These are phyloP conservation scores for Globomyces pollinis-pini DNA, from an alignment of 192 early-diverging fungal genomes.

Conservation along the genomic window DNA sequence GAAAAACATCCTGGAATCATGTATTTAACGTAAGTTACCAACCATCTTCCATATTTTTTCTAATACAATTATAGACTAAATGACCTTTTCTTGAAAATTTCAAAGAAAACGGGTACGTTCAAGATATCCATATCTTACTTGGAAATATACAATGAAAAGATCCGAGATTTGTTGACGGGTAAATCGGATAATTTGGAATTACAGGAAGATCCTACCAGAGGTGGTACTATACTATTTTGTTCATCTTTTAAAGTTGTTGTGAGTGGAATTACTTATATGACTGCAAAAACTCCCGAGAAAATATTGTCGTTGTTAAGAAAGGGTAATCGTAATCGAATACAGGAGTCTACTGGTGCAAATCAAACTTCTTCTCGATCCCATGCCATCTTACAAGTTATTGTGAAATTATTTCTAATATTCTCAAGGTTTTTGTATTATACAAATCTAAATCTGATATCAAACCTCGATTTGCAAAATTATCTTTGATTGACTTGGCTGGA, in stretches of 20 bases:
- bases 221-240: too few relatives aligned
- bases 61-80: too few relatives aligned
- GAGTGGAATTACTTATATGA: slow-evolving; percentile 35
- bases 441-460: slow-evolving; percentile 7
- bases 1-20: slow-evolving; percentile 63
- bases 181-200: slow-evolving; percentile 53
- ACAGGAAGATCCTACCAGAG: slow-evolving; percentile 58
- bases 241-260: too few relatives aligned
- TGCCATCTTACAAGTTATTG: slow-evolving; percentile 57
- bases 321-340: slow-evolving; percentile 58
- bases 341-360: slow-evolving; percentile 58
- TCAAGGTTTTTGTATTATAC: slow-evolving; percentile 11
- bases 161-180: slow-evolving; percentile 49
- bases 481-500: slow-evolving; percentile 54
- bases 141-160: slow-evolving; percentile 57
- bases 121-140: slow-evolving; percentile 39
- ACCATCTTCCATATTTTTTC: too few relatives aligned
- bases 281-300: slow-evolving; percentile 24
- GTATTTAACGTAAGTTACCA: too few relatives aligned
- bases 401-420: too few relatives aligned
- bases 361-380: slow-evolving; percentile 54
- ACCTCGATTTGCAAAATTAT: slow-evolving; percentile 18
- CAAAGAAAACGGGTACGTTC: slow-evolving; percentile 12
- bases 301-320: slow-evolving; percentile 43
- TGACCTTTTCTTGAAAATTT: slow-evolving; percentile 52